Evolutionary conservation across 441 rosid species (phyloP).

Genomic region (Hura crepitans): DNA sequence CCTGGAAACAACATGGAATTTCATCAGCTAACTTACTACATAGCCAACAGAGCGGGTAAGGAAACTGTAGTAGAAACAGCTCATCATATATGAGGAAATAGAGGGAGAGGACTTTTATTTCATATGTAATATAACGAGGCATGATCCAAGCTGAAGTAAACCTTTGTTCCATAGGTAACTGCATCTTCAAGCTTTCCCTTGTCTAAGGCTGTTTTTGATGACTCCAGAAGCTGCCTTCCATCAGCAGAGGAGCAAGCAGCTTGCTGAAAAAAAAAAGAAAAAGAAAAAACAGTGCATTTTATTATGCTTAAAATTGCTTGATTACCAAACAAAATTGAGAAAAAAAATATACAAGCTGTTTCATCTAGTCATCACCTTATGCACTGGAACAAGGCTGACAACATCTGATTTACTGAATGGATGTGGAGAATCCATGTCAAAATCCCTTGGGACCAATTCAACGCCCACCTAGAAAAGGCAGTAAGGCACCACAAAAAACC

Average conservation of each 20-base stretch:
- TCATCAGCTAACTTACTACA: conserved; percentile 19
- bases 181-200: conserved; percentile 92
- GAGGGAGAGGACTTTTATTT: not conserved
- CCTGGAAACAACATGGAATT: conserved; percentile 42
- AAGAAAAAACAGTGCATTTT: conserved; percentile 18
- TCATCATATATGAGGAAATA: conserved; percentile 17
- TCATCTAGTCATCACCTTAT: conserved; percentile 43
- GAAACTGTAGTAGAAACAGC: conserved; percentile 14
- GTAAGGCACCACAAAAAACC: conserved; percentile 1
- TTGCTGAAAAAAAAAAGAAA: conserved; percentile 50
- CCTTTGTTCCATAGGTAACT: conserved; percentile 83
- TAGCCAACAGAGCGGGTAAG: conserved; percentile 15
- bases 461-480: conserved; percentile 50
- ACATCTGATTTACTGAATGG: conserved; percentile 54
- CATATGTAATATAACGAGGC: conserved; percentile 20
- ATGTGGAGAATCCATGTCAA: conserved; percentile 51
- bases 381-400: conserved; percentile 59
- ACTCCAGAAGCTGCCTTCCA: conserved; percentile 80
- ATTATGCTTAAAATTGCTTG: conserved; percentile 14
- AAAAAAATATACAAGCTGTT: conserved; percentile 1
- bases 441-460: conserved; percentile 65
- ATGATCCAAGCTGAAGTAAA: conserved; percentile 41
- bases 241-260: conserved; percentile 86
- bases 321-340: conserved; percentile 15
- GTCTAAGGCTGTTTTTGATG: conserved; percentile 87